These are phyloP conservation scores for Juglanconis oblonga DNA, from an alignment of 2,329 filamentous ascomycete genomes.

Conservation along the genomic window DNA sequence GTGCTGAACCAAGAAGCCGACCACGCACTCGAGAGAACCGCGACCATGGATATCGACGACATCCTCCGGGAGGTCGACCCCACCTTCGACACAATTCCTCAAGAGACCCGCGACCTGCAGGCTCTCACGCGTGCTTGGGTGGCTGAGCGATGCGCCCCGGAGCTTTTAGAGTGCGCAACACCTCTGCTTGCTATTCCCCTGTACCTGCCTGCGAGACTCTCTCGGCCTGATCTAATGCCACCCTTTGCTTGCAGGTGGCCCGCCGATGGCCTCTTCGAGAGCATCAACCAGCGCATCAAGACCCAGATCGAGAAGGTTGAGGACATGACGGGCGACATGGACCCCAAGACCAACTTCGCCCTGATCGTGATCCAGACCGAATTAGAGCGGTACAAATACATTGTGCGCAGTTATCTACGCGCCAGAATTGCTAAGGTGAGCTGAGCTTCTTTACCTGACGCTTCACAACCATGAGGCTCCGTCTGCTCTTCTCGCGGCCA, in stretches of 20 bases:
- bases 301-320: conserved; percentile 36
- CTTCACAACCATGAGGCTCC: not conserved
- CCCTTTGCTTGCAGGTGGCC: conserved; percentile 49
- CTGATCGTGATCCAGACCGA: conserved; percentile 96
- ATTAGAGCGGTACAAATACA: conserved; percentile 88
- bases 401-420: conserved; percentile 79
- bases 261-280: conserved; percentile 72
- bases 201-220: not conserved
- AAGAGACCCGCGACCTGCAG: conserved; percentile 74
- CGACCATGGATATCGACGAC: conserved; percentile 72
- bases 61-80: conserved; percentile 73
- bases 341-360: conserved; percentile 86
- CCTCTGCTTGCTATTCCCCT: not conserved
- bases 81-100: conserved; percentile 49
- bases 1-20: not conserved
- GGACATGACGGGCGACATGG: conserved; percentile 75
- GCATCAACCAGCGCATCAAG: conserved; percentile 65
- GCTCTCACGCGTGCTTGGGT: conserved; percentile 89
- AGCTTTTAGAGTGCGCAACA: conserved; percentile 69
- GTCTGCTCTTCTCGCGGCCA: not conserved
- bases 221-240: not conserved
- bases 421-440: conserved; percentile 81
- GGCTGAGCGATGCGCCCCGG: conserved; percentile 83
- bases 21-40: not conserved
- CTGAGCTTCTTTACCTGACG: conserved; percentile 23